Evolutionary conservation across 371 early-diverging fungal genomes (phyloP).

Genomic region (Quaeritorhiza haematococci): DNA sequence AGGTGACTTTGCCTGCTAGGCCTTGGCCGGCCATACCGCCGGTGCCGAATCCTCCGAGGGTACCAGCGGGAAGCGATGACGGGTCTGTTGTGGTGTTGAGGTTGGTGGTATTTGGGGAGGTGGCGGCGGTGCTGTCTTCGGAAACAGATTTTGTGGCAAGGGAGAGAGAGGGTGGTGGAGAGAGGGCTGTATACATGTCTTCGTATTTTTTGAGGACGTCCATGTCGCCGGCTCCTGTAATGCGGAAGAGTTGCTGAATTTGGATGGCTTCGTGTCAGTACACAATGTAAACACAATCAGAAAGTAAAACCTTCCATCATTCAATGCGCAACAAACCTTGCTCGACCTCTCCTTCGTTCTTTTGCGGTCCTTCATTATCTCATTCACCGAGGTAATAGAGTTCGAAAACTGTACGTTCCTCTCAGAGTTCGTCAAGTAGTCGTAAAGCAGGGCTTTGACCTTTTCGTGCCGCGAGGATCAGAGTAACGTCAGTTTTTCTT

Average conservation of each 20-base stretch:
- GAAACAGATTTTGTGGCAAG: not conserved
- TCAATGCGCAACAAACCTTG: constrained; percentile 8
- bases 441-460: constrained; percentile 65
- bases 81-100: too few relatives aligned
- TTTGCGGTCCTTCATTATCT: constrained; percentile 30
- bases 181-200: too few relatives aligned
- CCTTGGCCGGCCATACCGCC: too few relatives aligned
- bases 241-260: constrained; percentile 19
- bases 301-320: not conserved
- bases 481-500: not conserved
- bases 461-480: constrained; percentile 8
- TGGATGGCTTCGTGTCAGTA: too few relatives aligned
- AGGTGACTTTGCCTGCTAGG: too few relatives aligned
- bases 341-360: constrained; percentile 1
- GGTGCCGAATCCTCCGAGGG: too few relatives aligned
- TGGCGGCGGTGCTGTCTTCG: constrained; percentile 5
- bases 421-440: constrained; percentile 61
- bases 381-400: constrained; percentile 44
- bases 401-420: constrained; percentile 26
- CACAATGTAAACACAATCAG: too few relatives aligned
- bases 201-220: too few relatives aligned
- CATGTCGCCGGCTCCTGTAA: constrained; percentile 6
- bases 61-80: too few relatives aligned
- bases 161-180: too few relatives aligned
- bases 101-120: not conserved